Percentiles rank a stretch among this genome's conserved stretches.
phyloP scores from a whole-genome alignment of 108 stramenopile genomes.

The Schizochytrium sp. region DNA sequence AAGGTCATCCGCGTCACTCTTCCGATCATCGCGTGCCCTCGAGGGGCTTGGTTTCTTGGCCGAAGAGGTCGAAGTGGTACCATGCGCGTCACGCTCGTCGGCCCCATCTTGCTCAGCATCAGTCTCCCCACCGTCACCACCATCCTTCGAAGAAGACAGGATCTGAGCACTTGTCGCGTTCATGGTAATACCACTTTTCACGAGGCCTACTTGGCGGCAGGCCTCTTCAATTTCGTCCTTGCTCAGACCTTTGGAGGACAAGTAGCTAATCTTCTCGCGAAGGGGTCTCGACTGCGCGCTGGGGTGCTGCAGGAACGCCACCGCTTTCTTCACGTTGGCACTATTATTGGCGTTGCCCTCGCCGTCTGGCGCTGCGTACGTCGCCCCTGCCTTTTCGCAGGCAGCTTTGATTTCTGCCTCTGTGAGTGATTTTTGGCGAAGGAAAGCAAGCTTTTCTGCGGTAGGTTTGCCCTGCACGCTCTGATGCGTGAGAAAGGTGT shows the following conservation, averaged over 20 bases:
- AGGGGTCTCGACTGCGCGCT: not conserved
- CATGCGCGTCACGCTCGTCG: not conserved
- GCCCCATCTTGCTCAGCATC: not conserved
- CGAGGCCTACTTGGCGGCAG: not conserved
- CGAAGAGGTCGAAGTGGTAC: not conserved
- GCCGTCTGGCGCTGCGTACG: not conserved
- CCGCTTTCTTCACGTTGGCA: not conserved
- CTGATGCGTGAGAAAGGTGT: not conserved
- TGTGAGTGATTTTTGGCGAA: not conserved
- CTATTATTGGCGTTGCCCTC: not conserved
- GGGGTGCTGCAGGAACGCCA: not conserved
- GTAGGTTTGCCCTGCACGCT: not conserved
- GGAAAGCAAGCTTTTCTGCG: not conserved
- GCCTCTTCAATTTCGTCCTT: not conserved
- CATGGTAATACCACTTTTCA: not conserved
- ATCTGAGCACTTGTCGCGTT: not conserved
- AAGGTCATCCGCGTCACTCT: not conserved
- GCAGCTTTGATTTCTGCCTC: not conserved
- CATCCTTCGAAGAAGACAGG: too few species aligned
- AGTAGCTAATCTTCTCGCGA: not conserved
- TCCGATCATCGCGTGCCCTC: too few species aligned
- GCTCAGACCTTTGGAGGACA: not conserved
- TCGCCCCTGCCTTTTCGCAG: not conserved
- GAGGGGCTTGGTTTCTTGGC: not conserved
- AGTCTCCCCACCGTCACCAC: too few species aligned